These are phyloP conservation scores for Rhinocladiella similis DNA, from an alignment of 2,329 filamentous ascomycete genomes.

Conservation along the genomic window DNA sequence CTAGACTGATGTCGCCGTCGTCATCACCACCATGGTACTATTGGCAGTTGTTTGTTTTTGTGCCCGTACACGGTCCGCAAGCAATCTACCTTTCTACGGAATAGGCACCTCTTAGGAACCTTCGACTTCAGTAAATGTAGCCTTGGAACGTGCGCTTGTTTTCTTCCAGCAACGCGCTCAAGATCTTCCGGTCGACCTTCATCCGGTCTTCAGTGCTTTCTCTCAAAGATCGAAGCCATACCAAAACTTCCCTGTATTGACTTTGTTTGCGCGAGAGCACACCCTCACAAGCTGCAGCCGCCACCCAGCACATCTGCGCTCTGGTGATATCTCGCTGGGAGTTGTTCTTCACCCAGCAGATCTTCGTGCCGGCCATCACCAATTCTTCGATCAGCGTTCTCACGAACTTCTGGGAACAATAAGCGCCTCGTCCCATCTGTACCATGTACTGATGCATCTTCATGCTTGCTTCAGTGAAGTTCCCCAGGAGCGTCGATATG, in stretches of 20 bases:
- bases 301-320: constrained; percentile 64
- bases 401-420: constrained; percentile 61
- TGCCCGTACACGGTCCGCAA: background rate
- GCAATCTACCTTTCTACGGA: too few relatives aligned
- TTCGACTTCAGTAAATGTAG: constrained; percentile 26
- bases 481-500: constrained; percentile 71
- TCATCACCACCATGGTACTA: background rate
- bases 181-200: constrained; percentile 12
- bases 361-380: constrained; percentile 62
- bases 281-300: constrained; percentile 66
- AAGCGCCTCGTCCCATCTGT: constrained; percentile 58
- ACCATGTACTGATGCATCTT: constrained; percentile 66
- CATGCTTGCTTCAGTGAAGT: constrained; percentile 74
- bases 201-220: constrained; percentile 12
- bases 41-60: background rate
- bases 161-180: constrained; percentile 15
- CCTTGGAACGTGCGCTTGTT: constrained; percentile 18
- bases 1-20: background rate
- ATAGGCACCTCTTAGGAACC: too few relatives aligned
- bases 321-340: constrained; percentile 63
- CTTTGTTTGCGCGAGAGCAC: constrained; percentile 73
- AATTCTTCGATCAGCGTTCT: constrained; percentile 66
- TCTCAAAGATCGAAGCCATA: constrained; percentile 62
- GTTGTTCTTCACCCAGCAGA: constrained; percentile 42
- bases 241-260: constrained; percentile 62